A percentile compares a stretch with the other conserved stretches of the same genome.
These are phyloP conservation scores for Phallus indusiatus DNA, from an alignment of 768 basidiomycete species.

Conservation along the genomic window DNA sequence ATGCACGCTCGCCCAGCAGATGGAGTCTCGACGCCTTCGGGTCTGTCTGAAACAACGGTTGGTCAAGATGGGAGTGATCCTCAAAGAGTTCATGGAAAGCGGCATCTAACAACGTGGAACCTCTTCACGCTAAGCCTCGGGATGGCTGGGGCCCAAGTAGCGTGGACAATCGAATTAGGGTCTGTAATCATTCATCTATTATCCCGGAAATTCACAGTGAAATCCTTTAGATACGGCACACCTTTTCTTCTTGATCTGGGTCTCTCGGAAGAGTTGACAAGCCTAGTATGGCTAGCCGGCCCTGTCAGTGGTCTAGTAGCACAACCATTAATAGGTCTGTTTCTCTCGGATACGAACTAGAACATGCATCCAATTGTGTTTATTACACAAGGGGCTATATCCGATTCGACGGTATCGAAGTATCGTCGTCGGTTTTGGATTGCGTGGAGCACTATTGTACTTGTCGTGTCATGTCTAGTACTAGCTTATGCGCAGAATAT, in stretches of 20 bases:
- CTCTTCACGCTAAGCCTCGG: slow-evolving; percentile 79
- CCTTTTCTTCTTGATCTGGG: slow-evolving; percentile 80
- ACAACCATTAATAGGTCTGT: slow-evolving; percentile 90
- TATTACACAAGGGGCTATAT: slow-evolving; percentile 65
- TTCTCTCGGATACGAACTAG: not conserved
- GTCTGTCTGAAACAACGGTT: not conserved
- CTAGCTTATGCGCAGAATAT: slow-evolving; percentile 77
- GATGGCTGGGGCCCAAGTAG: slow-evolving; percentile 91
- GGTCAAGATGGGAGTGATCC: not conserved
- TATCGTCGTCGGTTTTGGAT: slow-evolving; percentile 93
- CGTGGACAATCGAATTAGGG: slow-evolving; percentile 95
- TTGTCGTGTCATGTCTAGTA: slow-evolving; percentile 66
- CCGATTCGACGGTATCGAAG: slow-evolving; percentile 85
- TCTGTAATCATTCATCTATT: slow-evolving; percentile 27
- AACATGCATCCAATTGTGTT: not conserved
- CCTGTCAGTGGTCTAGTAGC: slow-evolving; percentile 93
- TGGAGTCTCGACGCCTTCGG: not conserved
- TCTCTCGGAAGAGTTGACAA: slow-evolving; percentile 82
- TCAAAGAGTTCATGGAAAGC: slow-evolving; percentile 9
- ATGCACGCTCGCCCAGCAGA: not conserved
- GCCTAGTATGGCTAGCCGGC: slow-evolving; percentile 91
- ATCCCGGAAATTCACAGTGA: not conserved
- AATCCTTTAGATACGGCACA: slow-evolving; percentile 73
- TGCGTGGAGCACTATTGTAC: slow-evolving; percentile 71
- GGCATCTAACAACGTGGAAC: slow-evolving; percentile 45